phyloP scores from a whole-genome alignment of 495 filamentous ascomycete species.

The Lasiosphaeriaceae sp. region DNA sequence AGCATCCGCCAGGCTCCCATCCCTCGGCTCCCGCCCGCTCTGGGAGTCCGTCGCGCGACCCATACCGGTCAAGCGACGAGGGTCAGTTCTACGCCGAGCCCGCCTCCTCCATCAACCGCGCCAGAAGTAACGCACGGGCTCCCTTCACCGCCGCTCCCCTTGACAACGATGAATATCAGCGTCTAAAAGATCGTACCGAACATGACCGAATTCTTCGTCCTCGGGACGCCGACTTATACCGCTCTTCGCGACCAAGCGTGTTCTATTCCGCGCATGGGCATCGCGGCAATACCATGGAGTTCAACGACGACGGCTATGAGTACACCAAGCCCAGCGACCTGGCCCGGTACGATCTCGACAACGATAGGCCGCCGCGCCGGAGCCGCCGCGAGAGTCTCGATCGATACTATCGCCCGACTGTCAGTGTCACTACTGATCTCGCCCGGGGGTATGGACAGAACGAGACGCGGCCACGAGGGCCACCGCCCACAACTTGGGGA shows the following conservation, averaged over 20 bases:
- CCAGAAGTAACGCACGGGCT: slow-evolving; percentile 23
- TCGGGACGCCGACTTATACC: slow-evolving; percentile 34
- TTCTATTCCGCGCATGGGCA: slow-evolving; percentile 30
- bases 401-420: slow-evolving; percentile 58
- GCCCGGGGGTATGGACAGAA: slow-evolving; percentile 34
- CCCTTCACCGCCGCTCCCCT: slow-evolving; percentile 30
- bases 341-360: slow-evolving; percentile 60
- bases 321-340: slow-evolving; percentile 69
- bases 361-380: slow-evolving; percentile 32
- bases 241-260: slow-evolving; percentile 29
- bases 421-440: slow-evolving; percentile 58
- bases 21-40: slow-evolving; percentile 26
- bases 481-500: slow-evolving; percentile 59
- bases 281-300: slow-evolving; percentile 45
- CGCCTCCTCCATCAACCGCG: slow-evolving; percentile 42
- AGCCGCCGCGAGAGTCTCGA: slow-evolving; percentile 50
- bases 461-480: slow-evolving; percentile 45
- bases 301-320: slow-evolving; percentile 65
- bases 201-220: slow-evolving; percentile 33
- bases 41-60: slow-evolving; percentile 43
- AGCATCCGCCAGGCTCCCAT: slow-evolving; percentile 12
- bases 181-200: slow-evolving; percentile 41
- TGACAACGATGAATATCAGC: slow-evolving; percentile 41
- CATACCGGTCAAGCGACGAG: slow-evolving; percentile 48
- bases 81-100: slow-evolving; percentile 47